Evolutionary conservation across 192 early-diverging fungal species (phyloP).

Genomic region (Chytriomyces hyalinus): DNA sequence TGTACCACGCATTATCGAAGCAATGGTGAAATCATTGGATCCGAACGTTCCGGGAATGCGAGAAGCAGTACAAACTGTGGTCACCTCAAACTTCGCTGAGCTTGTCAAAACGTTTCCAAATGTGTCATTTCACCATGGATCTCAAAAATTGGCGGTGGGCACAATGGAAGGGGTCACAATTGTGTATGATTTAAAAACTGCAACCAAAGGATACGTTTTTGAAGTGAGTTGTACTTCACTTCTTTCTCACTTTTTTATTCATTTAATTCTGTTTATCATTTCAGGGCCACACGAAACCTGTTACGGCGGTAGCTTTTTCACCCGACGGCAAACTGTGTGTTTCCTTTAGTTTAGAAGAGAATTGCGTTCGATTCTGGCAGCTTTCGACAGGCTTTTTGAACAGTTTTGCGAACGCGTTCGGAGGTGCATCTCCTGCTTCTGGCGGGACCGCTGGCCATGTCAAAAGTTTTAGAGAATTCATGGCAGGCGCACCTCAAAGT

Average conservation of each 20-base stretch:
- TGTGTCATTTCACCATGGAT: constrained; percentile 69
- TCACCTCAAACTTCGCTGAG: constrained; percentile 64
- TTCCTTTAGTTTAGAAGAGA: constrained; percentile 70
- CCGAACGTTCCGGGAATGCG: constrained; percentile 75
- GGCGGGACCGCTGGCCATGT: constrained; percentile 46
- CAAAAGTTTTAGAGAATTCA: constrained; percentile 50
- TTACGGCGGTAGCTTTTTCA: constrained; percentile 77
- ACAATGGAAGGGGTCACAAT: constrained; percentile 74
- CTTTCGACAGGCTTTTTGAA: constrained; percentile 73
- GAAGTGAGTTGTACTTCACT: constrained; percentile 56
- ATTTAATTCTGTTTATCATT: too few species aligned
- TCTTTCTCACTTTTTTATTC: too few species aligned
- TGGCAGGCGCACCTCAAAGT: constrained; percentile 49
- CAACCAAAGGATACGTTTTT: constrained; percentile 74
- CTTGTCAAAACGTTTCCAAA: constrained; percentile 67
- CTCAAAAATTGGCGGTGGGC: constrained; percentile 80
- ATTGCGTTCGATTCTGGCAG: constrained; percentile 77
- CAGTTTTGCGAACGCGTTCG: constrained; percentile 61
- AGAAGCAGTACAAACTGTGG: constrained; percentile 68
- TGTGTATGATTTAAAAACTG: constrained; percentile 84
- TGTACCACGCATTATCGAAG: constrained; percentile 68
- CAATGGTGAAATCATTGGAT: constrained; percentile 82
- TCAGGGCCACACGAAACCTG: constrained; percentile 71
- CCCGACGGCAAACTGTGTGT: constrained; percentile 77
- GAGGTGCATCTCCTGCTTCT: constrained; percentile 36